Evolutionary conservation across 1,284 basidiomycete species (phyloP).

Genomic region (Trichosporon coremiiforme): DNA sequence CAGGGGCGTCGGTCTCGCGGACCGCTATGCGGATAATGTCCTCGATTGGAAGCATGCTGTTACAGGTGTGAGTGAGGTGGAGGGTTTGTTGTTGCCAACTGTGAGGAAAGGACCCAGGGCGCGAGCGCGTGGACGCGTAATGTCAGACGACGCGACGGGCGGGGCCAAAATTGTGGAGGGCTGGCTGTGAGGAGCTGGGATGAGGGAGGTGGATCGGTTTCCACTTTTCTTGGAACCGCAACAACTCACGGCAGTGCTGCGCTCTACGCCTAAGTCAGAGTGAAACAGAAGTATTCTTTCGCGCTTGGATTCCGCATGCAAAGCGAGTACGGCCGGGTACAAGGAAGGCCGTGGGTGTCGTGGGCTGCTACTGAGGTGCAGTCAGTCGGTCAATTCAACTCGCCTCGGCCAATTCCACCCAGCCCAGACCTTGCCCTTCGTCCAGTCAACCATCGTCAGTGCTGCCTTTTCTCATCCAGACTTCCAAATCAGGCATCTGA

Average conservation of each 20-base stretch:
- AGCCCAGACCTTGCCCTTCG: no score
- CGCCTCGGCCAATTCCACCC: neutral
- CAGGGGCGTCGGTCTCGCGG: conserved; percentile 42
- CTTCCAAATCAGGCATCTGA: neutral
- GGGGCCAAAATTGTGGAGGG: conserved; percentile 9
- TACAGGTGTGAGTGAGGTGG: neutral
- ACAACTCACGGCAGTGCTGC: no score
- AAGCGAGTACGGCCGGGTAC: no score
- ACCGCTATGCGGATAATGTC: conserved; percentile 46
- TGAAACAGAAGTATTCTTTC: no score
- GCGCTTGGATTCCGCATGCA: no score
- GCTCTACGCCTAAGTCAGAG: no score
- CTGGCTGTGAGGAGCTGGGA: neutral
- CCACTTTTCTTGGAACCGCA: neutral
- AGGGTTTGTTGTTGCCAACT: neutral
- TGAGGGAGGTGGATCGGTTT: neutral
- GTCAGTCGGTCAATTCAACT: neutral
- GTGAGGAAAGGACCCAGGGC: neutral
- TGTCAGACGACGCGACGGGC: neutral
- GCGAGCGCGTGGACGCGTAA: conserved; percentile 2
- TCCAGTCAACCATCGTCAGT: no score
- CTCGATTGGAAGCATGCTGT: conserved; percentile 35
- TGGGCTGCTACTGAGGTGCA: no score
- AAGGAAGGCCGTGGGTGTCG: no score
- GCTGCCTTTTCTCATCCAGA: no score